Evolutionary conservation across 805 yeast species (phyloP).

Genomic region (Nematodospora valgi): DNA sequence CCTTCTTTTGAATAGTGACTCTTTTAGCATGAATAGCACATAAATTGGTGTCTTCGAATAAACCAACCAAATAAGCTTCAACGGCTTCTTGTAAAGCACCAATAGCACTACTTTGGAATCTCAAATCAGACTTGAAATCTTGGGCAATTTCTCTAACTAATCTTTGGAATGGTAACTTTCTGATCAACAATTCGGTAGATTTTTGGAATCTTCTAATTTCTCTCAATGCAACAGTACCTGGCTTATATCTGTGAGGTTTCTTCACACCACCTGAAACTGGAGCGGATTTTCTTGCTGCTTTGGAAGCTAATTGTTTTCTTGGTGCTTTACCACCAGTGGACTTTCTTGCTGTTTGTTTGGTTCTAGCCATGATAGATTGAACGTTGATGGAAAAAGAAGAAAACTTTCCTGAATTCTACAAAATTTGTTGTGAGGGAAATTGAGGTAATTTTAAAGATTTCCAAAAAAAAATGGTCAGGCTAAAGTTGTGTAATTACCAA

Average conservation of each 20-base stretch:
- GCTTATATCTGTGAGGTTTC: slow-evolving; percentile 95
- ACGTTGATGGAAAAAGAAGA: slow-evolving; percentile 1
- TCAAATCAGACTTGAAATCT: slow-evolving; percentile 87
- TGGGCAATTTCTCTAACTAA: slow-evolving; percentile 94
- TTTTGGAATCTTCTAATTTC: slow-evolving; percentile 98
- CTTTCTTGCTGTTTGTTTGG: slow-evolving; percentile 92
- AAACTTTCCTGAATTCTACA: neutral
- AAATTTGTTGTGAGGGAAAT: neutral
- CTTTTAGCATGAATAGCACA: slow-evolving; percentile 99
- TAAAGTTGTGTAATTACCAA: no score
- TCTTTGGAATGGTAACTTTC: slow-evolving; percentile 97
- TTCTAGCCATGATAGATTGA: slow-evolving; percentile 70
- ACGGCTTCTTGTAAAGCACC: slow-evolving; percentile 98
- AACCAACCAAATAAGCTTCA: slow-evolving; percentile 94
- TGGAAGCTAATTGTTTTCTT: slow-evolving; percentile 89
- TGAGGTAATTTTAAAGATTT: neutral
- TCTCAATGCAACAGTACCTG: slow-evolving; percentile 95
- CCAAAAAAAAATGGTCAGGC: no score
- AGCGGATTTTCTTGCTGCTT: slow-evolving; percentile 91
- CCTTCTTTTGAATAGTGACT: slow-evolving; percentile 98
- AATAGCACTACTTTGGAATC: slow-evolving; percentile 96
- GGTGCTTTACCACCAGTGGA: slow-evolving; percentile 96
- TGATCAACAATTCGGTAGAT: slow-evolving; percentile 89
- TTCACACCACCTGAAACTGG: slow-evolving; percentile 92
- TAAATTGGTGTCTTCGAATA: slow-evolving; percentile 96